phyloP scores from a whole-genome alignment of 768 basidiomycete genomes.

The Obba rivulosa region DNA sequence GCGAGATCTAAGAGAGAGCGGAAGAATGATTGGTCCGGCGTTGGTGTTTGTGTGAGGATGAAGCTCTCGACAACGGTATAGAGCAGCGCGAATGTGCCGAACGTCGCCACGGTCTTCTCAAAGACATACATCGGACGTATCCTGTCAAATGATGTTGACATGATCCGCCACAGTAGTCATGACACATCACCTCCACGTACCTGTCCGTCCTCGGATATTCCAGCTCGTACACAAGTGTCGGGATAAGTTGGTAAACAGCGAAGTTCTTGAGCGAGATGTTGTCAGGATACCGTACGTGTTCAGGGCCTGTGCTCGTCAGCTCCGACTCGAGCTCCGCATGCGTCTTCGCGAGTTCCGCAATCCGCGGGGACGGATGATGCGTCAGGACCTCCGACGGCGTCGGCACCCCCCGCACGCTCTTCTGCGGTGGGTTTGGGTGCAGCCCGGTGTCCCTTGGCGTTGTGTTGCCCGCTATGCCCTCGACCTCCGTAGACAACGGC shows the following conservation, averaged over 20 bases:
- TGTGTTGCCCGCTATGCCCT: not conserved
- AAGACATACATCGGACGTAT: conserved; percentile 76
- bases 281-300: conserved; percentile 70
- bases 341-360: conserved; percentile 68
- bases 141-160: conserved; percentile 21
- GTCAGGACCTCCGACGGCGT: conserved; percentile 39
- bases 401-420: conserved; percentile 15
- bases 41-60: conserved; percentile 80
- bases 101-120: conserved; percentile 75
- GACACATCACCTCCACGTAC: conserved; percentile 35
- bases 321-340: conserved; percentile 75
- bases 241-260: conserved; percentile 79
- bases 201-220: conserved; percentile 90
- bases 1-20: conserved; percentile 80
- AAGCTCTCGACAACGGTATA: conserved; percentile 92
- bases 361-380: conserved; percentile 58
- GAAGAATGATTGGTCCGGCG: conserved; percentile 62
- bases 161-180: not conserved
- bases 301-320: conserved; percentile 65
- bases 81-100: conserved; percentile 93
- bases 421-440: conserved; percentile 5
- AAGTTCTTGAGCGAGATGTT: conserved; percentile 84
- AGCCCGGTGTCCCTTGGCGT: conserved; percentile 1
- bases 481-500: not conserved
- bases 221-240: conserved; percentile 92